These are phyloP conservation scores for Puccinia novopanici DNA, from an alignment of 1,284 basidiomycete genomes.

Conservation along the genomic window DNA sequence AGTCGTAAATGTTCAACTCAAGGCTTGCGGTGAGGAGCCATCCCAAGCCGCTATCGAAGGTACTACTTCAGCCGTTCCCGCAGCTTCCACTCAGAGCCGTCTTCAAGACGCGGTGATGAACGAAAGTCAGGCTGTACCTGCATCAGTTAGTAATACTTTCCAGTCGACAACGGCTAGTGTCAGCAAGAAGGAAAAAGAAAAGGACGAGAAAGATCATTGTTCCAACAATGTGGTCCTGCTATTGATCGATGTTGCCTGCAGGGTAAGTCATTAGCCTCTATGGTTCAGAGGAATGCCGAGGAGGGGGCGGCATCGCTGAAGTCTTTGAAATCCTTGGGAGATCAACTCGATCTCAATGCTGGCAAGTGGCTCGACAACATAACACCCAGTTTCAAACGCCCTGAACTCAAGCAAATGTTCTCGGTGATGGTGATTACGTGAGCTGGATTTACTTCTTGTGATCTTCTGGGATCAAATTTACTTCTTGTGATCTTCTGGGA, in stretches of 20 bases:
- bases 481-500: too few species aligned
- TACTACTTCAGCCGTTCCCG: too few species aligned
- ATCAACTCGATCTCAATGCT: conserved; percentile 2
- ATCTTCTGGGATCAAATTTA: background rate
- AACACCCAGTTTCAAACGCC: background rate
- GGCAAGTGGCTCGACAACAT: conserved; percentile 10
- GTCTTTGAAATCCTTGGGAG: conserved; percentile 7
- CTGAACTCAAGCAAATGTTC: too few species aligned
- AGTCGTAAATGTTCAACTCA: too few species aligned
- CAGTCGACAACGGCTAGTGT: background rate
- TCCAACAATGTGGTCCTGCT: conserved; percentile 71
- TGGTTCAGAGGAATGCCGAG: background rate
- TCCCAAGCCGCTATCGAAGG: too few species aligned
- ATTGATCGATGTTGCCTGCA: conserved; percentile 58
- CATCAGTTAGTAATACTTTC: background rate
- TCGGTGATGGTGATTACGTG: too few species aligned
- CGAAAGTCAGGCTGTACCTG: background rate
- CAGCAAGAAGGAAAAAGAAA: conserved; percentile 30
- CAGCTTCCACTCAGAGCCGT: too few species aligned
- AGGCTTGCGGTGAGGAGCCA: too few species aligned
- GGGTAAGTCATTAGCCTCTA: too few species aligned
- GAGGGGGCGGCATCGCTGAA: background rate
- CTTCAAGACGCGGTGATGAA: conserved; percentile 38
- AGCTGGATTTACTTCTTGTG: too few species aligned
- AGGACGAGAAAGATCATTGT: conserved; percentile 52